Conservation (phyloP, 768 basidiomycete genomes). For the Phylloporus sp. region DNA sequence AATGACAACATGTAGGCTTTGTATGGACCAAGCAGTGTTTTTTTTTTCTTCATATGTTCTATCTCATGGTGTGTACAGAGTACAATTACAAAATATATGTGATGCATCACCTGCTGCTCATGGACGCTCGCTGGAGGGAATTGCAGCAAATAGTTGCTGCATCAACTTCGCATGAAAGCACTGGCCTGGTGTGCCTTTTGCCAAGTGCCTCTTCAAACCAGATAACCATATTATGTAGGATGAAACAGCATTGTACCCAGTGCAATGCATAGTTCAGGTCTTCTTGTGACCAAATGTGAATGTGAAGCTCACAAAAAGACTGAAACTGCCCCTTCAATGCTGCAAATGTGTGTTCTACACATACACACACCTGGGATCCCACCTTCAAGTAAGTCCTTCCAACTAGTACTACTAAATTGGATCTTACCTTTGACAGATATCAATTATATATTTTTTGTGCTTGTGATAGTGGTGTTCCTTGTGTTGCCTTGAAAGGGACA, state of each 20-base stretch:
- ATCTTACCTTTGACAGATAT: background rate
- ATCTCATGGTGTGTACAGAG: background rate
- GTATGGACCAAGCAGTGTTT: background rate
- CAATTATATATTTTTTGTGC: slow-evolving; percentile 2
- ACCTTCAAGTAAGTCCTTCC: no score
- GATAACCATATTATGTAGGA: slow-evolving; percentile 15
- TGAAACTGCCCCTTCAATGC: no score
- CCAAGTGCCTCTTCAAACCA: slow-evolving; percentile 3
- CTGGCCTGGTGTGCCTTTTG: background rate
- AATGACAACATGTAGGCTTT: no score
- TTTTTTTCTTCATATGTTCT: background rate
- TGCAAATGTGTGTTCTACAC: no score
- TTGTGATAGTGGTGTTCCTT: background rate
- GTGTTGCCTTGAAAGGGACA: background rate
- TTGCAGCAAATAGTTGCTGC: background rate
- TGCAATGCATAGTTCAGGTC: no score
- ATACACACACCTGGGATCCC: no score
- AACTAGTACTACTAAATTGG: no score
- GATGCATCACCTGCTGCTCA: no score
- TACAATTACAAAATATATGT: background rate
- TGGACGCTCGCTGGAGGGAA: background rate
- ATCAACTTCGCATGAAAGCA: background rate
- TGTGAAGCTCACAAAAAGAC: no score
- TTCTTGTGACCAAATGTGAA: no score
- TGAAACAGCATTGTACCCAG: no score